Evolutionary conservation across 2,329 filamentous ascomycete species (phyloP), one percentile per base, ranked within the genome.

Genomic region (Ciborinia camelliae): DNA sequence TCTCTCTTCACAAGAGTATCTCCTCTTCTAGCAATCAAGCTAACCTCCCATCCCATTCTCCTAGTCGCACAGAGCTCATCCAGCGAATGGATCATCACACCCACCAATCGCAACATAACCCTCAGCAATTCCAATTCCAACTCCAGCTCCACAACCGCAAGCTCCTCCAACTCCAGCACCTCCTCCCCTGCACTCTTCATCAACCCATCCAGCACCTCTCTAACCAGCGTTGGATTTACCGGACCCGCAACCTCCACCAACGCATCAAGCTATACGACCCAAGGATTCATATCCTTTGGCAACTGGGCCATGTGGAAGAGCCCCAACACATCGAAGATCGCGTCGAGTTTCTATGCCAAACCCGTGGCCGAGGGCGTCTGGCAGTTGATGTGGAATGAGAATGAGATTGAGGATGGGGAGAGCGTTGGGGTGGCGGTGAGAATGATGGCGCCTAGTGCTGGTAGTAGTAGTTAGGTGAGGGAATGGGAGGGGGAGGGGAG

Each of bases 231-330:
- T 45, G 60, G 48, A 26, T 45, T 55, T 26, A 55, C 60, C 10
- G 15, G 28, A 35, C 20, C 41, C n/a, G n/a, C n/a, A n/a, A n/a
- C n/a, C n/a, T n/a, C n/a, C n/a, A n/a, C n/a, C 1, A 10, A n/a
- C 10, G 14, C 55, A 15, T 30, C 37, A 9, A 55, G 14, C 10
- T 39, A 15, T 5, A 47, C 37, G 28, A 35, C 48, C 7, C 45
- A 43, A 12, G 60, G 60, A 2, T 63, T 63, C 18, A 28, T 63
- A 4, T 9, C 41, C 2, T 63, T 35, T 12, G 60, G 60, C 5
- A 55, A 63, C 7, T 63, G 50, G 48, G 60, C 39, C 3, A 55
- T 63, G 60, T 63, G 60, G 60, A 37, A 55, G 35, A 14, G 28
- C 10, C 30, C 30, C 2, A 15, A 18, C 4, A 55, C 35, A 6